A percentile compares a stretch with the other conserved stretches of the same genome.
phyloP scores from a whole-genome alignment of 116 monocot genomes.

The Zostera marina region DNA sequence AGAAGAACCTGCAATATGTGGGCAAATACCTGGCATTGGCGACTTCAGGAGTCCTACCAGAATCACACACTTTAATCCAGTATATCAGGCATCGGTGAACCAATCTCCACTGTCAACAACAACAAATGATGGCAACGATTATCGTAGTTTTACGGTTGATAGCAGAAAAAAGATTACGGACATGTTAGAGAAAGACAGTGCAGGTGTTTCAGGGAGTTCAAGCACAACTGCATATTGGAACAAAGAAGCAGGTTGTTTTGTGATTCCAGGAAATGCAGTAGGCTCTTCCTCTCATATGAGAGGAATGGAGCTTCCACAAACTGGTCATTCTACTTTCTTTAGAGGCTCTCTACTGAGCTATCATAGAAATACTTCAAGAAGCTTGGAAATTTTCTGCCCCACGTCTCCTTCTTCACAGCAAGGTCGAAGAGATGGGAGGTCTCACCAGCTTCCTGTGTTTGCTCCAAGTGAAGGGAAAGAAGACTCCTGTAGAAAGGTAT shows the following conservation, averaged over 20 bases:
- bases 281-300: conserved; percentile 6
- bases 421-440: conserved; percentile 7
- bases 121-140: conserved; percentile 13
- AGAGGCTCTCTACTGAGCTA: conserved; percentile 32
- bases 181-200: neutral
- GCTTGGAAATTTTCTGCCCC: conserved; percentile 1
- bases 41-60: conserved; percentile 21
- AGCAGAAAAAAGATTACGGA: neutral
- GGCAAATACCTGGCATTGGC: conserved; percentile 29
- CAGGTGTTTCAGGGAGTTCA: conserved; percentile 1
- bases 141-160: conserved; percentile 1
- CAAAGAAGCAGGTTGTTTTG: conserved; percentile 38
- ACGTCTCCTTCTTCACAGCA: conserved; percentile 4
- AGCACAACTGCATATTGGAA: conserved; percentile 43
- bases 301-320: conserved; percentile 23
- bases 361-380: neutral
- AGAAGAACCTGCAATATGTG: conserved; percentile 22
- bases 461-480: conserved; percentile 23
- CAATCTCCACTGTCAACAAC: conserved; percentile 23
- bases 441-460: conserved; percentile 35
- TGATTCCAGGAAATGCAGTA: conserved; percentile 7
- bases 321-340: conserved; percentile 52
- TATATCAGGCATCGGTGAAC: conserved; percentile 27
- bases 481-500: conserved; percentile 13
- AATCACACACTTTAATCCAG: conserved; percentile 28